Base-by-base conservation (phyloP, 495 filamentous ascomycete species). In the Staphylotrichum longicolle region DNA sequence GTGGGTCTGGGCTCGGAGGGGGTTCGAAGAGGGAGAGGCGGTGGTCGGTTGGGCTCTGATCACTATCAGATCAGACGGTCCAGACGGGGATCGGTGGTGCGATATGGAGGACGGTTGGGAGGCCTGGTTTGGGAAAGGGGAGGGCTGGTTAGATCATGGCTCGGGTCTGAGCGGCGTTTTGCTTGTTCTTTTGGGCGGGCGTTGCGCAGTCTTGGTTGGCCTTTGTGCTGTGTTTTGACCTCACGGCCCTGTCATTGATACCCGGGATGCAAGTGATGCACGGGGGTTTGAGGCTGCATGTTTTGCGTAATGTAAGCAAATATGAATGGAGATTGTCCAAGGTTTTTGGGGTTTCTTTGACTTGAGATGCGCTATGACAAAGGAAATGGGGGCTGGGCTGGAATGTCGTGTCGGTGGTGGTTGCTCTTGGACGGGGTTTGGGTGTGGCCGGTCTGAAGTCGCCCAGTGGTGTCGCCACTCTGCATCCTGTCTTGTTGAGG, bases 21-120 rank as follows among this genome's bases (percentile, higher is more conserved):
- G 33, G 8, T 4, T 48, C 55, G 33, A 48, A 14, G 35, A 40
- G 45, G 12, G 55, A 39, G 55, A 41, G 55, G 55, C 44, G 55
- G 30, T 56, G 54, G 54, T 56, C 54, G 12, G 30, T 46, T 35
- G 54, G 54, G 3, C 3, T 55, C 7, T 55, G 39, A 45, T 8
- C 20, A 46, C 20, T 27, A 27, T 1, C 20, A 27, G 20, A 27
- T 27, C 1, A 27, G 20, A 27, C 1, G 20, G 1, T 27, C 20
- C 20, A 27, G 20, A 27, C 20, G 20, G 20, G 20, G 4, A 15
- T 46, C 15, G 15, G 12, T 40, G 4, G 2, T 7, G n/a, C 9
- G 40, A 40, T 15, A n/a, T 11, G 8, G 47, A 3, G 45, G 45
- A 5, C 14, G 5, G 32, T 52, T 14, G 3, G 30, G 30, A 51